These are phyloP conservation scores for Hygrocybe punicea DNA, from an alignment of 768 basidiomycete species.

Conservation along the genomic window DNA sequence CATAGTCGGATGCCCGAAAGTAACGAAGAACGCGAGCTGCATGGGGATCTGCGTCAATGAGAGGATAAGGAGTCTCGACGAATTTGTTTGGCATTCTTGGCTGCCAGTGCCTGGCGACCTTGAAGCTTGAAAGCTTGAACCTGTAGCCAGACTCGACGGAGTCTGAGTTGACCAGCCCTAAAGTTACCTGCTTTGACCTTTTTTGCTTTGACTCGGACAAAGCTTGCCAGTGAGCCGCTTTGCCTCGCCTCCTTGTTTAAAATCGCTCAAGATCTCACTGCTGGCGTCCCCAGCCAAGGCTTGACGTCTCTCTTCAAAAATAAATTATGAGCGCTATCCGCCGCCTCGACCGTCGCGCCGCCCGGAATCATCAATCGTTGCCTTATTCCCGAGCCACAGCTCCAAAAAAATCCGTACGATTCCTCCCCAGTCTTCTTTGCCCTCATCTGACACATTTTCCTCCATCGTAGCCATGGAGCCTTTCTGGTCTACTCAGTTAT, in stretches of 20 bases:
- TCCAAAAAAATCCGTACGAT: constrained; percentile 48
- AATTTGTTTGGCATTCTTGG: constrained; percentile 49
- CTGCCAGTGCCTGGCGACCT: constrained; percentile 27
- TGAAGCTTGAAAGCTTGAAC: constrained; percentile 4
- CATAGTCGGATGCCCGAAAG: constrained; percentile 86
- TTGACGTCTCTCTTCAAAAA: no score
- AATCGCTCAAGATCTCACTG: not conserved
- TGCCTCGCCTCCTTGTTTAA: constrained; percentile 3
- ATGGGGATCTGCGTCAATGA: constrained; percentile 94
- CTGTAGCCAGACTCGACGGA: no score
- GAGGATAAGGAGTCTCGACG: constrained; percentile 69
- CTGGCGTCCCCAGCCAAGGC: no score
- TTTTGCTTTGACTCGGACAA: not conserved
- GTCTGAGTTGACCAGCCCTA: constrained; percentile 31
- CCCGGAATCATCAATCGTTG: constrained; percentile 39
- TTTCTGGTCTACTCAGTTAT: constrained; percentile 48
- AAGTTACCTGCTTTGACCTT: constrained; percentile 12
- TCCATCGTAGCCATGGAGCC: constrained; percentile 44
- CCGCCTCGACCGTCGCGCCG: constrained; percentile 39
- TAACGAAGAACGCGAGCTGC: constrained; percentile 82
- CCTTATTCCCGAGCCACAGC: constrained; percentile 51
- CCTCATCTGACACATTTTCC: constrained; percentile 14
- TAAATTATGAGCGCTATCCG: constrained; percentile 58
- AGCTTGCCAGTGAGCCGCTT: not conserved
- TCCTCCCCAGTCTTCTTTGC: constrained; percentile 5